These are phyloP conservation scores for Podospora fimiseda DNA, from an alignment of 495 filamentous ascomycete species.

Conservation along the genomic window DNA sequence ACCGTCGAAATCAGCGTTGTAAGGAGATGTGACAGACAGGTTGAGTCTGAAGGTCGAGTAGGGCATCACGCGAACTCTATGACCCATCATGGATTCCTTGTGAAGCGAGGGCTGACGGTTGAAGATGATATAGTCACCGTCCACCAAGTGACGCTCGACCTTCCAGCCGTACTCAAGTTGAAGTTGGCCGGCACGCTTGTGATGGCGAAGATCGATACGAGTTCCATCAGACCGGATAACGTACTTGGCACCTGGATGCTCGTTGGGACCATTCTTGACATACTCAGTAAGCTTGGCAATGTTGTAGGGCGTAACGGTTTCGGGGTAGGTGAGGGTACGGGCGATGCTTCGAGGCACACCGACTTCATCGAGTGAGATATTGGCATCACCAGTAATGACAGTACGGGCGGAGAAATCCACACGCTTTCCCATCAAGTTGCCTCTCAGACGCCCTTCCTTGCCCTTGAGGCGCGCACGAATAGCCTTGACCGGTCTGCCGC, in stretches of 20 bases:
- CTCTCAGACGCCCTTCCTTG: constrained; percentile 93
- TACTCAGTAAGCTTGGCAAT: constrained; percentile 83
- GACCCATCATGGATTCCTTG: constrained; percentile 99
- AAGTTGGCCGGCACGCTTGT: constrained; percentile 75
- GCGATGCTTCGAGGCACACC: constrained; percentile 90
- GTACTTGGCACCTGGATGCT: constrained; percentile 92
- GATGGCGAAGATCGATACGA: constrained; percentile 87
- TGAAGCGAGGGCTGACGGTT: constrained; percentile 98
- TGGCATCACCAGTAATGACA: constrained; percentile 97
- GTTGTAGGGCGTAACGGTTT: constrained; percentile 97
- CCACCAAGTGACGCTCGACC: constrained; percentile 90
- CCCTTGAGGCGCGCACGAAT: constrained; percentile 95
- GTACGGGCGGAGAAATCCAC: constrained; percentile 99
- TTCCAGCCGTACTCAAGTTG: constrained; percentile 94
- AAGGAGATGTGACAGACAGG: constrained; percentile 92
- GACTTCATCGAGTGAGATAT: constrained; percentile 91
- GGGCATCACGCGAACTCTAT: constrained; percentile 94
- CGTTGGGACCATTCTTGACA: constrained; percentile 87
- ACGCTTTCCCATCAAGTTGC: constrained; percentile 99
- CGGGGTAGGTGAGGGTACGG: constrained; percentile 84
- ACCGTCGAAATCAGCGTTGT: constrained; percentile 99
- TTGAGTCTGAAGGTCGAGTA: constrained; percentile 98
- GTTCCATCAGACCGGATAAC: constrained; percentile 88
- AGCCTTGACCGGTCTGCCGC: constrained; percentile 89
- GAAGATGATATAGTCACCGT: constrained; percentile 97